Conservation (phyloP, 495 filamentous ascomycete genomes). For the Neurospora sp. region DNA sequence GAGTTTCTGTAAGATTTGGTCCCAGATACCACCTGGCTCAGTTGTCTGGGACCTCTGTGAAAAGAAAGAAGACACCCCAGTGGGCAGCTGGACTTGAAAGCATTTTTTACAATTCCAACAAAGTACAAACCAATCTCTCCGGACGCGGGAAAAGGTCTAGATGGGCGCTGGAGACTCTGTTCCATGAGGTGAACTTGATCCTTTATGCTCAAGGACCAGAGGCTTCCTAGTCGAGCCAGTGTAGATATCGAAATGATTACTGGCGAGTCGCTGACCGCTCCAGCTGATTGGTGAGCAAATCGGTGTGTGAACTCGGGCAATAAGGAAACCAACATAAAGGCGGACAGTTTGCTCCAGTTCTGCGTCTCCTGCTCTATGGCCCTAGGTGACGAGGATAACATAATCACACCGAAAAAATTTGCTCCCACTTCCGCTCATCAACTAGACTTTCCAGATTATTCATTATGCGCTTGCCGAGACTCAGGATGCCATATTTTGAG, state of each 20-base stretch:
- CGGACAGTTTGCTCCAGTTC: background rate
- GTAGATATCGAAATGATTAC: background rate
- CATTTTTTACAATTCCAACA: background rate
- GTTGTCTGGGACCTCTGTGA: too few species aligned
- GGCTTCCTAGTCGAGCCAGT: background rate
- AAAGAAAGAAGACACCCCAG: background rate
- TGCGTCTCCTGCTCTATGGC: background rate
- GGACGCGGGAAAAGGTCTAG: background rate
- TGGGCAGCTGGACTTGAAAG: background rate
- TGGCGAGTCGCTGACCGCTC: background rate
- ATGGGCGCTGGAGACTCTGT: background rate
- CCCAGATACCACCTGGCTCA: background rate
- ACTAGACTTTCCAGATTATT: background rate
- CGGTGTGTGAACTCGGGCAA: background rate
- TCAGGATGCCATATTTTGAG: background rate
- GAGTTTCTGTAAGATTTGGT: background rate
- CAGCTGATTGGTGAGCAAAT: background rate
- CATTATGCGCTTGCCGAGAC: background rate
- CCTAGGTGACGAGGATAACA: background rate
- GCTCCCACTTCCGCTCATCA: background rate
- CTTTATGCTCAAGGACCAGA: background rate
- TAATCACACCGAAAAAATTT: background rate
- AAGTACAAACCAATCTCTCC: background rate
- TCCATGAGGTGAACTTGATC: background rate
- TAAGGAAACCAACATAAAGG: background rate